Evolutionary conservation across 805 yeast species (phyloP).

Genomic region (Kodamaea nitidulidarum): DNA sequence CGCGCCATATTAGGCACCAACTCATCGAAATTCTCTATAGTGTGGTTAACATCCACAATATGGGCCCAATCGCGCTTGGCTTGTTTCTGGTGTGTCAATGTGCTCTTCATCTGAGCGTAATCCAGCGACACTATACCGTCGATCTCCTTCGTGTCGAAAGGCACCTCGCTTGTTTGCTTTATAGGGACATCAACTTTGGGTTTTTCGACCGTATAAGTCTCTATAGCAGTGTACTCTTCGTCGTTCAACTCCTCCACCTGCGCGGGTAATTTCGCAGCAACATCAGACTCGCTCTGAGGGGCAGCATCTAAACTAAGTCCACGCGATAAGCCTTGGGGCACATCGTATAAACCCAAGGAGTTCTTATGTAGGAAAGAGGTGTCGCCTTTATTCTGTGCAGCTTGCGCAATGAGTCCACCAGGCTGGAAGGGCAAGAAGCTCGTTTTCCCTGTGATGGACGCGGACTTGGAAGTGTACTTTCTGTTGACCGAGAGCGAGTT

Average conservation of each 20-base stretch:
- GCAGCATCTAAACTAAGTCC: conserved; percentile 46
- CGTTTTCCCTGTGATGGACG: conserved; percentile 64
- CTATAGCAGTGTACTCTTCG: conserved; percentile 6
- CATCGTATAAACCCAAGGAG: conserved; percentile 67
- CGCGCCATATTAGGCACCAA: conserved; percentile 92
- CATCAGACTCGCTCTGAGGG: conserved; percentile 8
- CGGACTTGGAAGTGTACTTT: conserved; percentile 57
- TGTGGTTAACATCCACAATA: conserved; percentile 81
- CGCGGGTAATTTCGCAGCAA: conserved; percentile 7
- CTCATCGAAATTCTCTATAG: conserved; percentile 78
- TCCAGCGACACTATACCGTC: conserved; percentile 41
- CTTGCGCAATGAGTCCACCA: conserved; percentile 55
- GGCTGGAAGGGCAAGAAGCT: conserved; percentile 86
- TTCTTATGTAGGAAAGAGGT: conserved; percentile 57
- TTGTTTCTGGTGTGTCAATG: conserved; percentile 22
- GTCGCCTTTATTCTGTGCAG: conserved; percentile 24
- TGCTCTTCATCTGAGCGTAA: conserved; percentile 21
- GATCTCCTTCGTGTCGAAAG: conserved; percentile 42
- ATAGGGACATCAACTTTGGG: no score
- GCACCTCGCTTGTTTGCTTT: conserved; percentile 8
- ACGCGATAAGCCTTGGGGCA: conserved; percentile 77
- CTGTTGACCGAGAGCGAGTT: conserved; percentile 74
- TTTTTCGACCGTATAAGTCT: conserved; percentile 1
- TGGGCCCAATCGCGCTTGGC: conserved; percentile 84
- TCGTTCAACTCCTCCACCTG: conserved; percentile 13